Base-by-base conservation (phyloP, 2,329 filamentous ascomycete genomes). In the Exophiala sideris region DNA sequence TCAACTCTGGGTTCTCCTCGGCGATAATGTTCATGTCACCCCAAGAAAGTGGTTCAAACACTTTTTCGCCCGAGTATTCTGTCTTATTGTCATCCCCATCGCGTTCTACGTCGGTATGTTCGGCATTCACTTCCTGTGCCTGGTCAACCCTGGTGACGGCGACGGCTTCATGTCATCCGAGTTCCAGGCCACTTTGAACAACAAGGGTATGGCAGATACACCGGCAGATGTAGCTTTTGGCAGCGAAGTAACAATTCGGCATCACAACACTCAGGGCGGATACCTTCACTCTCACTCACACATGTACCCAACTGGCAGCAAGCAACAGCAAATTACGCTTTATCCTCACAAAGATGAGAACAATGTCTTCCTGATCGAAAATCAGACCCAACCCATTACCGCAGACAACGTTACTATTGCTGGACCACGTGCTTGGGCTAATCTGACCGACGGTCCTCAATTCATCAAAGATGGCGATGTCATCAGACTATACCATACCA, bases 131-230 rank as follows among this genome's bases (percentile, higher is more conserved):
- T 99, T 99, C 74, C 64, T 91, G 63, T 95, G 89, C 77, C 81
- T 99, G 39, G 83, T 87, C 56, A 99, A 99, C 74, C 94, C 94
- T 24, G 94, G 94, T 56, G 94, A 99, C 48, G 94, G 94, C 50
- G 94, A 99, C 72, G 94, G 94, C 51, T 99, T 99, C 79, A 99
- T 99, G 94, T 96, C 91, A 68, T 96, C 92, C 51, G 94, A 99
- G 69, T 99, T 99, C 78, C 94, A 99, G 76, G 88, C 94, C 32
- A 97, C 94, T 2, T 79, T 99, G 62, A 99, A 97, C 76, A 91
- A 85, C 66, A 99, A 97, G 79, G 86, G 83, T 49, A 99, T 99
- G 94, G 86, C 90, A 69, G 91, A 95, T 71, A 91, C 95, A 4
- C 87, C 94, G 1, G 94, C 89, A 29, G 91, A 99, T 73, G 87